A percentile compares a stretch with the other conserved stretches of the same genome.
These are phyloP conservation scores for Podila verticillata DNA, from an alignment of 192 early-diverging fungal genomes.

Conservation along the genomic window DNA sequence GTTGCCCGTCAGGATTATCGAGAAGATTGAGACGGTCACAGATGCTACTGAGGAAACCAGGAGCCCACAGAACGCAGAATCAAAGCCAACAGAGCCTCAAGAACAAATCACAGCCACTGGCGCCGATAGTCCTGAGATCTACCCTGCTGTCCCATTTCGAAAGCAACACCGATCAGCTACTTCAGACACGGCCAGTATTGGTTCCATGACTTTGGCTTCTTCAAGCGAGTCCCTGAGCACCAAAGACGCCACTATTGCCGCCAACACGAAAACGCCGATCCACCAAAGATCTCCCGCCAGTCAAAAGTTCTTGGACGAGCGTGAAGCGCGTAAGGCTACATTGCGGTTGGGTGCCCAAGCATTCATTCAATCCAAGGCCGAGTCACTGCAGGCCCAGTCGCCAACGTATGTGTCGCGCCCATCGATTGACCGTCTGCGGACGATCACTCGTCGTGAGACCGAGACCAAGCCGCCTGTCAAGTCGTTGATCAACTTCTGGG, in stretches of 20 bases:
- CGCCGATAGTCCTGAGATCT: background rate
- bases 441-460: constrained; percentile 22
- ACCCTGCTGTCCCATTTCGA: background rate
- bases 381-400: constrained; percentile 15
- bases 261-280: background rate
- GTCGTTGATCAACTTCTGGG: constrained; percentile 47
- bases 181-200: constrained; percentile 21
- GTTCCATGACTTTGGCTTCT: constrained; percentile 18
- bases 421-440: constrained; percentile 44
- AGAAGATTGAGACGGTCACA: constrained; percentile 19
- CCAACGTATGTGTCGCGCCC: constrained; percentile 22
- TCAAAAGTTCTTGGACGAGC: constrained; percentile 24
- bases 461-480: constrained; percentile 33
- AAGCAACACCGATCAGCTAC: background rate
- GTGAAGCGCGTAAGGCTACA: constrained; percentile 20
- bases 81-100: background rate
- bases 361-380: constrained; percentile 20
- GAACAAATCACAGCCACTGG: background rate
- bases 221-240: constrained; percentile 24
- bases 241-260: background rate
- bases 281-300: background rate
- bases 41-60: background rate
- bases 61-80: background rate
- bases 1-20: background rate
- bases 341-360: constrained; percentile 23